Percentiles rank a stretch among this genome's conserved stretches.
phyloP scores from a whole-genome alignment of 2,329 filamentous ascomycete genomes.

The Trichoderma aggressivum region DNA sequence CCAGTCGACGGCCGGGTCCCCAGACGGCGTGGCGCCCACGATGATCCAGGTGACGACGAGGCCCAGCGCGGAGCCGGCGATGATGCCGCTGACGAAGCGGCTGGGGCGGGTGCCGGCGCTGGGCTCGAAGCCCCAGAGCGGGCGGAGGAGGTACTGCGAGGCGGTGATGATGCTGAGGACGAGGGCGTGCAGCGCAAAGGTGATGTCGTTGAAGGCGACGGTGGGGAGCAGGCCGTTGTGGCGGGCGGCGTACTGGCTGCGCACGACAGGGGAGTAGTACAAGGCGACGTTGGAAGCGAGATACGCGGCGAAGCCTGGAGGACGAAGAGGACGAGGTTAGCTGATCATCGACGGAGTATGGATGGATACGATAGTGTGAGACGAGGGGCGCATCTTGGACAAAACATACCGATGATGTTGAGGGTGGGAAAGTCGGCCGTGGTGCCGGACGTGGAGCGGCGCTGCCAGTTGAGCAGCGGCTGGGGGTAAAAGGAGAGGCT shows the following conservation, averaged over 20 bases:
- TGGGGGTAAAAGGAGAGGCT: constrained; percentile 92
- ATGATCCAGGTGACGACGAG: constrained; percentile 51
- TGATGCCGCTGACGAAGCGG: constrained; percentile 63
- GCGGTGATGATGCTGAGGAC: constrained; percentile 69
- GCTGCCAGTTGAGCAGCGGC: constrained; percentile 71
- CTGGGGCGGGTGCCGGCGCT: constrained; percentile 54
- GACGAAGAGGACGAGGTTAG: background rate
- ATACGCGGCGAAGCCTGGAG: constrained; percentile 68
- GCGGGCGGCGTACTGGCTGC: constrained; percentile 77
- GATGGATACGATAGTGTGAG: background rate
- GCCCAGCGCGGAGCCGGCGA: constrained; percentile 63
- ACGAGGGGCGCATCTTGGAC: background rate
- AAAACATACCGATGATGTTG: constrained; percentile 56
- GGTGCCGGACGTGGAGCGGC: constrained; percentile 75
- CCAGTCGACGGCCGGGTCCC: constrained; percentile 48
- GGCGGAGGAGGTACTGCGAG: constrained; percentile 69
- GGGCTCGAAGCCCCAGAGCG: constrained; percentile 71
- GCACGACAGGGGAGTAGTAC: constrained; percentile 74
- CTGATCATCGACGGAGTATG: background rate
- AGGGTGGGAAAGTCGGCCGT: constrained; percentile 83
- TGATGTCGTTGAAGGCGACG: constrained; percentile 84
- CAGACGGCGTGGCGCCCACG: constrained; percentile 39
- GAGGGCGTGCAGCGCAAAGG: constrained; percentile 79
- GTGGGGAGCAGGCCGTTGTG: constrained; percentile 75
- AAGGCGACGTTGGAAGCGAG: constrained; percentile 71